These are phyloP conservation scores for Cystobasidium pallidum DNA, from an alignment of 1,284 basidiomycete species.

Conservation along the genomic window DNA sequence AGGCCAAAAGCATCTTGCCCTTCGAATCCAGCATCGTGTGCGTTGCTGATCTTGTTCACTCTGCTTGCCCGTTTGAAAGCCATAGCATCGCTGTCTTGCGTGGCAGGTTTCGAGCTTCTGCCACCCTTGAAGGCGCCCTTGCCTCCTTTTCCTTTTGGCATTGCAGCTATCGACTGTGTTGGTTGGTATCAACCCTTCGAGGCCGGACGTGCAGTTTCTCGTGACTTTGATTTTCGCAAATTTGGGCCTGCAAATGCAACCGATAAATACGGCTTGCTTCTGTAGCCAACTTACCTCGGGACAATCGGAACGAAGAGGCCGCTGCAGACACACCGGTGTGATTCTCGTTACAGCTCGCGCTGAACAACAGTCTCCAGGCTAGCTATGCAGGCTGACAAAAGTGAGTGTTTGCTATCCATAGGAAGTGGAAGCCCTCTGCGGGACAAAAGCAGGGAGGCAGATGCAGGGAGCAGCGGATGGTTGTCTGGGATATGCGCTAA, in stretches of 20 bases:
- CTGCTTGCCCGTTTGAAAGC: conserved; percentile 34
- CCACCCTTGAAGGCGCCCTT: conserved; percentile 17
- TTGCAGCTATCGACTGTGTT: neutral
- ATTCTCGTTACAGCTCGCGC: neutral
- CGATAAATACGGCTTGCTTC: neutral
- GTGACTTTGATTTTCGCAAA: conserved; percentile 23
- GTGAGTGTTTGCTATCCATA: conserved; percentile 24
- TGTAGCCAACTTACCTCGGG: neutral
- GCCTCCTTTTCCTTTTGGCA: conserved; percentile 39
- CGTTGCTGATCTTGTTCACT: conserved; percentile 29
- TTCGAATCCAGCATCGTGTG: conserved; percentile 31
- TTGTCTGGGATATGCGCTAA: neutral
- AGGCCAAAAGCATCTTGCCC: conserved; percentile 42
- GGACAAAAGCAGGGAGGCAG: no score
- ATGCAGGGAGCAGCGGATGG: neutral
- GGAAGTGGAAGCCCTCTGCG: neutral
- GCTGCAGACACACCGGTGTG: no score
- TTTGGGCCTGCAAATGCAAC: neutral
- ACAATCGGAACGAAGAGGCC: neutral
- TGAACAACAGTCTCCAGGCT: neutral
- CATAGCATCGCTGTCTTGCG: conserved; percentile 15
- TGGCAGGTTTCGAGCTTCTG: conserved; percentile 11
- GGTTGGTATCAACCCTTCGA: neutral
- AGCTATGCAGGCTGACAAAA: conserved; percentile 41
- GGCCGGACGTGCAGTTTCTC: neutral